These are phyloP conservation scores for Amanita subjunquillea DNA, from an alignment of 768 basidiomycete genomes.

Conservation along the genomic window DNA sequence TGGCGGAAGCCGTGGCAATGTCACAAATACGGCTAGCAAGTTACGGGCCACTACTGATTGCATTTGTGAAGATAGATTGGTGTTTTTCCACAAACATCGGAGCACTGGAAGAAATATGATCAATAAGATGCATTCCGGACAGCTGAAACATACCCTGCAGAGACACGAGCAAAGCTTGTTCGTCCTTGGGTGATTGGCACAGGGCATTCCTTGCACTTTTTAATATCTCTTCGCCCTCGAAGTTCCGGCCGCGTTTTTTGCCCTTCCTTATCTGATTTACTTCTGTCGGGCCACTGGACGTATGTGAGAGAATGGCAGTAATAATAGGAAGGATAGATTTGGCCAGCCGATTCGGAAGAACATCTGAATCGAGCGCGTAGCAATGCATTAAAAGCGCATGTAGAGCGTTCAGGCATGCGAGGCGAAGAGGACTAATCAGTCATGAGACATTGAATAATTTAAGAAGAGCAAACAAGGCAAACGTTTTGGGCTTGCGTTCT, in stretches of 20 bases:
- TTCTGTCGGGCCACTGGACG: conserved; percentile 19
- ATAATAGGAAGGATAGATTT: conserved; percentile 42
- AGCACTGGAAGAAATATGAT: conserved; percentile 31
- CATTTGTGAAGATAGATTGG: conserved; percentile 39
- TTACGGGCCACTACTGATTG: conserved; percentile 52
- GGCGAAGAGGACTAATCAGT: conserved; percentile 23
- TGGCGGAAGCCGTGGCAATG: conserved; percentile 44
- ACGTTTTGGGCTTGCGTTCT: conserved; percentile 45
- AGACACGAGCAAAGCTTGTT: conserved; percentile 38
- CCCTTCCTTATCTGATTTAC: conserved; percentile 31
- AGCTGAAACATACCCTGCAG: conserved; percentile 41
- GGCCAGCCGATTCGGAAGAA: conserved; percentile 42
- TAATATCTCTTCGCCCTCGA: conserved; percentile 71
- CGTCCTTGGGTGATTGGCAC: conserved; percentile 40
- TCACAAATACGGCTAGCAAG: conserved; percentile 44
- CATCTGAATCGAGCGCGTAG: conserved; percentile 34
- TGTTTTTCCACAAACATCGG: conserved; percentile 34
- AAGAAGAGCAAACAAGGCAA: conserved; percentile 13
- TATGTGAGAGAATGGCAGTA: conserved; percentile 33
- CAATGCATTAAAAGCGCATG: conserved; percentile 30
- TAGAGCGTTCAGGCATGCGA: conserved; percentile 35
- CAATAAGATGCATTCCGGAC: not conserved
- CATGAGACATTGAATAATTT: not conserved
- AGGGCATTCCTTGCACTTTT: conserved; percentile 33
- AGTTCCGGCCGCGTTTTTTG: conserved; percentile 61